Conservation (phyloP, 2,329 filamentous ascomycete species). For the Paraconiothyrium brasiliense region DNA sequence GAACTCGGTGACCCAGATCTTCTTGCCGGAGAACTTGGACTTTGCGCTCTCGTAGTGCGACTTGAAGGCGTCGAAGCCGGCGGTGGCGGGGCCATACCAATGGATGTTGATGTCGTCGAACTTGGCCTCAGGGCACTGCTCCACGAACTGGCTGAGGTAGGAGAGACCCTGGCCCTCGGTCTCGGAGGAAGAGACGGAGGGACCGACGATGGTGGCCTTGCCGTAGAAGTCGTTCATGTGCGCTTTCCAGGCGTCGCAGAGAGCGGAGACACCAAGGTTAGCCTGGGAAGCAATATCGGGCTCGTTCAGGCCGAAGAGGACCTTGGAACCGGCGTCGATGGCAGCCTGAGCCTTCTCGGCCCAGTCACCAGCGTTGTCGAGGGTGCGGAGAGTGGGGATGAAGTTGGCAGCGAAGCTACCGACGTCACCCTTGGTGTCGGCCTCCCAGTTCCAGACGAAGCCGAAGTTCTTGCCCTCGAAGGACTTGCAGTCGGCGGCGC, state of each 20-base stretch:
- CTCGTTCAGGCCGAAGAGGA: slow-evolving; percentile 54
- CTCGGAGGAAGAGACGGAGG: slow-evolving; percentile 44
- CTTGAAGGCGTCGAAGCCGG: slow-evolving; percentile 46
- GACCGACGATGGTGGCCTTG: slow-evolving; percentile 42
- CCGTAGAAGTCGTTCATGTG: slow-evolving; percentile 45
- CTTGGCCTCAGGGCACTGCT: slow-evolving; percentile 44
- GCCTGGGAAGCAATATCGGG: slow-evolving; percentile 45
- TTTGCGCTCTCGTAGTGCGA: slow-evolving; percentile 50
- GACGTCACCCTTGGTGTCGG: slow-evolving; percentile 49
- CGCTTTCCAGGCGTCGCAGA: slow-evolving; percentile 42
- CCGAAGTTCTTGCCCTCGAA: slow-evolving; percentile 60
- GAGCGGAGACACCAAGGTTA: slow-evolving; percentile 43
- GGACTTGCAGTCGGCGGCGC: slow-evolving; percentile 60
- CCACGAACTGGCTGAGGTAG: slow-evolving; percentile 46
- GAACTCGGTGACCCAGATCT: slow-evolving; percentile 52
- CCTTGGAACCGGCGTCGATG: slow-evolving; percentile 42
- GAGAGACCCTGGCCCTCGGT: slow-evolving; percentile 35
- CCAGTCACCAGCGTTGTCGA: slow-evolving; percentile 33
- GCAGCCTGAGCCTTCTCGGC: slow-evolving; percentile 53
- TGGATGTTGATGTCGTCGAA: slow-evolving; percentile 51
- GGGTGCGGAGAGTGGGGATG: slow-evolving; percentile 64
- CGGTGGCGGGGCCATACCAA: slow-evolving; percentile 49
- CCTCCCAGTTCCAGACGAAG: slow-evolving; percentile 77
- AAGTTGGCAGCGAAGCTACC: slow-evolving; percentile 59
- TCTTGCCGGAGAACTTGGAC: slow-evolving; percentile 34